Base-by-base conservation (phyloP, 768 basidiomycete species). In the Leccinum ochraceum region DNA sequence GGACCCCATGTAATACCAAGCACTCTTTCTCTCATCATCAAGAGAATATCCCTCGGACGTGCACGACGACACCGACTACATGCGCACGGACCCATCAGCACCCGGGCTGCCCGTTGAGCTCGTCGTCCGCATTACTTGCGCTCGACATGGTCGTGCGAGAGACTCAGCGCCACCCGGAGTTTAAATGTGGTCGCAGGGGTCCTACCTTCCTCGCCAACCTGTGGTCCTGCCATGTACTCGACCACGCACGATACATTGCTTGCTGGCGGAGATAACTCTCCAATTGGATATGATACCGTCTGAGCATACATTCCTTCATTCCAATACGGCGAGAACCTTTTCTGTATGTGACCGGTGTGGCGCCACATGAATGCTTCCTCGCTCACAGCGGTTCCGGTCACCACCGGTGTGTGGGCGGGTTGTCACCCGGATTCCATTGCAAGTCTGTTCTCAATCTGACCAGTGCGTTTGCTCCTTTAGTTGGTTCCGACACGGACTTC, bases 101-200 rank as follows among this genome's bases (percentile, higher is more conserved):
- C 8, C 6, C 28, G 28, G 7, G 1, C 46, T 24, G 17, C 2
- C 26, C 37, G 8, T 24, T 50, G 13, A 2, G 28, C 9, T 24
- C 49, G 54, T 22, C 34, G 4, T 36, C 52, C 37, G 10, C 16
- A 13, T 14, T 42, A 53, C 53, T 22, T 50, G 48, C 32, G 36
- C 53, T 32, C 17, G 39, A 42, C 53, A 9, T 57, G 63, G n/a
- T 51, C 53, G 55, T 42, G 52, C 46, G 37, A 36, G 37, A 48
- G 32, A 50, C 17, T 22, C 60, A 26, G 51, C 59, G 57, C 59
- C 64, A 66, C 65, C 56, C 70, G 70, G 72, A 72, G 70, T 74
- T 72, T 69, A 63, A 72, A 74, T 74, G 28, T 39, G 58, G 63
- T 62, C 55, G 48, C 62, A 49, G 72, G 74, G 72, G 72, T 74